Evolutionary conservation across 345 rosid genomes (phyloP), one percentile per base, ranked within the genome.

Genomic region (Hibiscus syriacus): DNA sequence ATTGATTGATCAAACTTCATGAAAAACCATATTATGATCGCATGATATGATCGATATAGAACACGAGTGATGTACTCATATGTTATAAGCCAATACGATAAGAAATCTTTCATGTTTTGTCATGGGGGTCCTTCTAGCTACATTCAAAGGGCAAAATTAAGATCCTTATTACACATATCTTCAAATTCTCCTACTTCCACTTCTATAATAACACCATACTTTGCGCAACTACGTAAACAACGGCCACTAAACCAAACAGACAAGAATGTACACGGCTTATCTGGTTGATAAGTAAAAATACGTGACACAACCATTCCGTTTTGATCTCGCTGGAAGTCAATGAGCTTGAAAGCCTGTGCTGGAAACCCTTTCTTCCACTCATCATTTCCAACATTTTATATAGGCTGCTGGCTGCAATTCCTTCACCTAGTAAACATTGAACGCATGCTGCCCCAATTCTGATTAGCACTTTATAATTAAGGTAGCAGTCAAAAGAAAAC

Each of bases 81-180:
- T 6, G 16, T 26, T 36, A 60, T 20, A 36, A 60, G 17, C 46
- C 48, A 60, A 60, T 20, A 60, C 30, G 50, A 38, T 39, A 38
- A 22, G 10, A 61, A 61, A 39, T 39, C 46, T 36, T 38, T 12
- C 53, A 48, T 38, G 5, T 61, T 59, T 19, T 43, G 49, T 27
- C 56, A 66, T 49, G 27, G 39, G 34, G 69, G n/a, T 66, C 27
- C 55, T 66, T 49, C 43, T 52, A 49, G 17, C 69, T 49, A 49
- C 29, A 49, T 66, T 26, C 27, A 66, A 14, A 66, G 5, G 8
- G 27, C 56, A 27, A 12, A 27, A 30, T 9, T 22, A 48, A n/a
- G 53, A 48, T 12, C 17, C 30, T 61, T 39, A 38, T 76, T 90
- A 92, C n/a, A 92, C 88, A 74, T 43, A 26, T 38, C 5, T 41